Evolutionary conservation across 345 rosid species (phyloP).

Genomic region (Odontarrhena argentea): DNA sequence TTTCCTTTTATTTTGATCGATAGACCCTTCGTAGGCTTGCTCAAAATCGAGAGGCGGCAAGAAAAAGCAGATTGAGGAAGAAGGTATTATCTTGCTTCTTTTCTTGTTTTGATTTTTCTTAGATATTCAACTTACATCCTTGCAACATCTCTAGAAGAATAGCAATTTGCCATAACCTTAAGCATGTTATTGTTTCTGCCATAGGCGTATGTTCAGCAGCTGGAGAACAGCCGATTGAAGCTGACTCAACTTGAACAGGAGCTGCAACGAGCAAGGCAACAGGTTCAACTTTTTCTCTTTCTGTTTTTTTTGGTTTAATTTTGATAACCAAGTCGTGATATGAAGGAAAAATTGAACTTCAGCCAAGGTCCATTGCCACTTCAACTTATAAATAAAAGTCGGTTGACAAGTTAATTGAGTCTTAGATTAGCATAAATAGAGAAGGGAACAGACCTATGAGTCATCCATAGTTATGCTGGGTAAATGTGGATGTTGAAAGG

Average conservation of each 20-base stretch:
- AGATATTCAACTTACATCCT: not conserved
- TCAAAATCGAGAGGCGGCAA: constrained; percentile 99
- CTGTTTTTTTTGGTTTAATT: constrained; percentile 20
- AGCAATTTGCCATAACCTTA: constrained; percentile 19
- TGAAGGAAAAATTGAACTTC: constrained; percentile 10
- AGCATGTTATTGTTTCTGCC: constrained; percentile 13
- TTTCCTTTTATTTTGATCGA: constrained; percentile 21
- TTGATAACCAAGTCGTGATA: not conserved
- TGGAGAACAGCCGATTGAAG: constrained; percentile 90
- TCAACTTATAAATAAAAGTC: constrained; percentile 1
- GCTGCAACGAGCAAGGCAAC: constrained; percentile 94
- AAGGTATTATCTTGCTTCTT: constrained; percentile 50
- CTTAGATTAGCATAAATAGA: constrained; percentile 22
- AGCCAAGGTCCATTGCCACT: constrained; percentile 8
- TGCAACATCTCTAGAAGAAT: constrained; percentile 7
- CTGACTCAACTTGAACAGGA: constrained; percentile 91
- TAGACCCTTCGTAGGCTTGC: constrained; percentile 96
- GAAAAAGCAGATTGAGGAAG: constrained; percentile 94
- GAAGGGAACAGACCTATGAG: not conserved
- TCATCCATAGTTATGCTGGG: not conserved
- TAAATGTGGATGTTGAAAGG: constrained; percentile 10
- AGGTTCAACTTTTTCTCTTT: constrained; percentile 50
- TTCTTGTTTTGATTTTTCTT: constrained; percentile 29
- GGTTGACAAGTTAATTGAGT: constrained; percentile 26
- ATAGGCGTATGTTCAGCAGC: constrained; percentile 93